A percentile compares a stretch with the other conserved stretches of the same genome.
These are phyloP conservation scores for Sporothrix pseudoabietina DNA, from an alignment of 2,329 filamentous ascomycete species.

Conservation along the genomic window DNA sequence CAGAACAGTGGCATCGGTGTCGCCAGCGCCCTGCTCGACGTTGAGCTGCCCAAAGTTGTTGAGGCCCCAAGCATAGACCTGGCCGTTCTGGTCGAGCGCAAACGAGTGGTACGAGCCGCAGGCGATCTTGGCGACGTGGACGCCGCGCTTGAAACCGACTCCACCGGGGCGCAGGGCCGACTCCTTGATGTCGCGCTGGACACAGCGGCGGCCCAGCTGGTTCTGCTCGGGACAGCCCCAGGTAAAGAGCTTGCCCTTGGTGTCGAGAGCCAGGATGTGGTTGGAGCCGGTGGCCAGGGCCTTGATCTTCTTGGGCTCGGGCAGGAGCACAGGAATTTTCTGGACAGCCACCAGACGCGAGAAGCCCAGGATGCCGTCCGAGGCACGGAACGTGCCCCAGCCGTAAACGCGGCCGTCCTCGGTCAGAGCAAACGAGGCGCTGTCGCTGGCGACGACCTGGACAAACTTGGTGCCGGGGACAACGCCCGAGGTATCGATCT, in stretches of 20 bases:
- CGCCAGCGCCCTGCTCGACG: constrained; percentile 59
- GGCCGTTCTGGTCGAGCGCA: constrained; percentile 69
- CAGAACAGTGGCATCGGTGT: constrained; percentile 71
- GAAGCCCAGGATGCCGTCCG: constrained; percentile 53
- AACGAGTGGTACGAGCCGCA: constrained; percentile 80
- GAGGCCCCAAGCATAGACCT: constrained; percentile 79
- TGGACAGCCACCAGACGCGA: constrained; percentile 44
- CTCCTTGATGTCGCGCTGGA: constrained; percentile 55
- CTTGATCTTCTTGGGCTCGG: constrained; percentile 66
- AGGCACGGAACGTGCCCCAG: constrained; percentile 77
- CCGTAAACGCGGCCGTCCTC: constrained; percentile 75
- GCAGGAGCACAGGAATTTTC: constrained; percentile 56
- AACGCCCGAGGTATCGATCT: constrained; percentile 52
- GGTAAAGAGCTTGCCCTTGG: constrained; percentile 64
- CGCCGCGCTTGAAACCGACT: constrained; percentile 45
- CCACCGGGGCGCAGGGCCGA: constrained; percentile 43
- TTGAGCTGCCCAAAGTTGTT: constrained; percentile 87
- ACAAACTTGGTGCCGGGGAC: constrained; percentile 45
- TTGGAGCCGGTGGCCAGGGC: constrained; percentile 68
- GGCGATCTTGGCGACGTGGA: constrained; percentile 68
- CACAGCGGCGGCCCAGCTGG: constrained; percentile 61
- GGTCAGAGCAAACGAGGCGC: constrained; percentile 74
- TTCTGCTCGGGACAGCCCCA: constrained; percentile 74
- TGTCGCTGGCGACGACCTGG: constrained; percentile 72
- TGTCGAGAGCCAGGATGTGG: constrained; percentile 69